Evolutionary conservation across 345 rosid genomes (phyloP).

Genomic region (Eutrema yunnanense): DNA sequence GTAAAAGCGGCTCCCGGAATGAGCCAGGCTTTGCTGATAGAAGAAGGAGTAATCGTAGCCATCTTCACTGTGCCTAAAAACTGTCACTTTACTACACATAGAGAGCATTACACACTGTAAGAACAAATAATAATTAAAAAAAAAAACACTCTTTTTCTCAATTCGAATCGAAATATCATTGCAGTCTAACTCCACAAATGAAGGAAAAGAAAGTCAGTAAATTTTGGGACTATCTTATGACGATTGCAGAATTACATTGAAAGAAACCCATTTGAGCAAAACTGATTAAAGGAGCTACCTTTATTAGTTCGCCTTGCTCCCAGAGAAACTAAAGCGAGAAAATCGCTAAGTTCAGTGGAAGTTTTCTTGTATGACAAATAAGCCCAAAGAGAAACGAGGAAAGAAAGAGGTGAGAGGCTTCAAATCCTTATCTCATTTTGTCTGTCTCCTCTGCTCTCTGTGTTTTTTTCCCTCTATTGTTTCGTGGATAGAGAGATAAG

Average conservation of each 20-base stretch:
- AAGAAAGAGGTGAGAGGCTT: constrained; percentile 15
- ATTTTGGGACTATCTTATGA: neutral
- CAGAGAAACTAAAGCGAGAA: neutral
- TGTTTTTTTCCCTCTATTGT: neutral
- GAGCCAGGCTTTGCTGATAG: constrained; percentile 48
- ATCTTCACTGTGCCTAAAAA: constrained; percentile 28
- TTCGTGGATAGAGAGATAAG: constrained; percentile 19
- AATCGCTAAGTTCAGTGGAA: neutral
- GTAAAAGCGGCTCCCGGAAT: constrained; percentile 50
- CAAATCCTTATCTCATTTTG: constrained; percentile 27
- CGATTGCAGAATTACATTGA: neutral
- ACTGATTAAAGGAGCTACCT: constrained; percentile 21
- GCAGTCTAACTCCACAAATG: neutral
- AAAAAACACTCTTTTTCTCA: neutral
- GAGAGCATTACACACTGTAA: neutral
- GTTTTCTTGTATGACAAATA: neutral
- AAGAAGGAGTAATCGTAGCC: constrained; percentile 59
- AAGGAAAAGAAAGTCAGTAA: neutral
- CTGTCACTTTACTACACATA: constrained; percentile 11
- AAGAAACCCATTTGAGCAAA: neutral
- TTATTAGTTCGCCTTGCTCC: constrained; percentile 5
- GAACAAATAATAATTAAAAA: no score
- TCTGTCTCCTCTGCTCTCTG: neutral
- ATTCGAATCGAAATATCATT: neutral
- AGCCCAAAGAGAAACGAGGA: neutral